phyloP scores from a whole-genome alignment of 441 rosid species.

The Eruca vesicaria region DNA sequence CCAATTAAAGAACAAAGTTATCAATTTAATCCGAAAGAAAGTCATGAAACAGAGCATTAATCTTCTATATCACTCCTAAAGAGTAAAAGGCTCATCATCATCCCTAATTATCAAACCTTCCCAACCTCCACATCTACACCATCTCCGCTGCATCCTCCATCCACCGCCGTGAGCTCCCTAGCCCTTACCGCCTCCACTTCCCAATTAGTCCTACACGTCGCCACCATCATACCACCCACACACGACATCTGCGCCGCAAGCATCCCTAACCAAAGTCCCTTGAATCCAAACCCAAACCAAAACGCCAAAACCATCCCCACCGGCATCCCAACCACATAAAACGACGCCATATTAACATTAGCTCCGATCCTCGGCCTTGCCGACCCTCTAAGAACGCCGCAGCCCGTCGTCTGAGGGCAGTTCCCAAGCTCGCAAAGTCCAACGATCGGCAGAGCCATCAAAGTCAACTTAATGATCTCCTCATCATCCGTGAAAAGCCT shows the following conservation, averaged over 20 bases:
- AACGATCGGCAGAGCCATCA: conserved; percentile 67
- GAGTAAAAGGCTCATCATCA: conserved; percentile 8
- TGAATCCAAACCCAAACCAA: conserved; percentile 27
- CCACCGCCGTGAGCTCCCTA: conserved; percentile 22
- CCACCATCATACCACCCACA: conserved; percentile 31
- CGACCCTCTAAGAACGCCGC: conserved; percentile 84
- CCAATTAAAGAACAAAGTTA: conserved; percentile 10
- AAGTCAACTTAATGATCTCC: conserved; percentile 62
- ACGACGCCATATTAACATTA: conserved; percentile 52
- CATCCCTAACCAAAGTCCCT: conserved; percentile 36
- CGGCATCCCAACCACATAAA: conserved; percentile 30
- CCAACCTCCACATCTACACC: conserved; percentile 22
- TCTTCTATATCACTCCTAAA: no score
- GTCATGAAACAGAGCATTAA: conserved; percentile 5
- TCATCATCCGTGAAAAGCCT: conserved; percentile 65
- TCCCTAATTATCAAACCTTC: background rate
- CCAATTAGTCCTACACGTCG: conserved; percentile 24
- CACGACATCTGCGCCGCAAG: conserved; percentile 31
- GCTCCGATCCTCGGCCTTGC: conserved; percentile 90
- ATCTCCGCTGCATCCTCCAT: background rate
- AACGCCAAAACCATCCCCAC: conserved; percentile 14
- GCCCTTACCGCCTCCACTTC: conserved; percentile 28
- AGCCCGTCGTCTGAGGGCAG: conserved; percentile 92
- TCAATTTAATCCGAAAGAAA: conserved; percentile 6
- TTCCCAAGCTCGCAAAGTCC: conserved; percentile 93